A percentile compares a stretch with the other conserved stretches of the same genome.
Evolutionary conservation across 371 early-diverging fungal species (phyloP).

Genomic region (Mortierella sp.): DNA sequence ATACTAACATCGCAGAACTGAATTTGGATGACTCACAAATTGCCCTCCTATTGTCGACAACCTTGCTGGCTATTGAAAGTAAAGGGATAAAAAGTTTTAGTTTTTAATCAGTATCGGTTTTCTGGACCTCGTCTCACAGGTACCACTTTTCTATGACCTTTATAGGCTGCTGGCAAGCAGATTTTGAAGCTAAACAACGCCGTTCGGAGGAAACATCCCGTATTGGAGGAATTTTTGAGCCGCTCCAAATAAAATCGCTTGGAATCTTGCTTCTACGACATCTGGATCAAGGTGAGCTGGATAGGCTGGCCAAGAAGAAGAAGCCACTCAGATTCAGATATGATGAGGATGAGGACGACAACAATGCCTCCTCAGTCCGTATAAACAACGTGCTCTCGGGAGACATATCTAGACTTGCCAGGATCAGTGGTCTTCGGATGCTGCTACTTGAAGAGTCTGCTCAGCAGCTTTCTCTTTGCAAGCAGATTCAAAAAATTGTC

Average conservation of each 20-base stretch:
- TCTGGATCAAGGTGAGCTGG: constrained; percentile 45
- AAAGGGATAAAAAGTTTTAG: not conserved
- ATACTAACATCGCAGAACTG: constrained; percentile 13
- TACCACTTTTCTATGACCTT: not conserved
- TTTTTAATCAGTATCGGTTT: not conserved
- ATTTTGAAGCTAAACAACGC: not conserved
- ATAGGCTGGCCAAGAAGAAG: constrained; percentile 40
- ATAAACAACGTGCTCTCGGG: not conserved
- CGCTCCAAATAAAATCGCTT: constrained; percentile 36
- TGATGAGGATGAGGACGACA: constrained; percentile 8
- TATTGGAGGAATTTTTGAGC: constrained; percentile 13
- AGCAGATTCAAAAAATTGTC: not conserved
- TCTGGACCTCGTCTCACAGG: not conserved
- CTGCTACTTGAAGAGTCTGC: constrained; percentile 35
- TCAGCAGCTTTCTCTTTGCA: constrained; percentile 18
- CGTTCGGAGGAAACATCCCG: not conserved
- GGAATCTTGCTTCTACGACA: constrained; percentile 45
- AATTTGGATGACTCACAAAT: constrained; percentile 20
- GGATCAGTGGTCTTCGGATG: constrained; percentile 38
- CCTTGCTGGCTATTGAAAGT: constrained; percentile 33
- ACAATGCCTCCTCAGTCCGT: not conserved
- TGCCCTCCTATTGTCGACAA: constrained; percentile 16
- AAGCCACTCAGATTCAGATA: constrained; percentile 41
- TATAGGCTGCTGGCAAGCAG: constrained; percentile 42
- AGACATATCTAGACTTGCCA: constrained; percentile 27